phyloP scores from a whole-genome alignment of 2,329 filamentous ascomycete genomes.

The Acrodontium crateriforme region DNA sequence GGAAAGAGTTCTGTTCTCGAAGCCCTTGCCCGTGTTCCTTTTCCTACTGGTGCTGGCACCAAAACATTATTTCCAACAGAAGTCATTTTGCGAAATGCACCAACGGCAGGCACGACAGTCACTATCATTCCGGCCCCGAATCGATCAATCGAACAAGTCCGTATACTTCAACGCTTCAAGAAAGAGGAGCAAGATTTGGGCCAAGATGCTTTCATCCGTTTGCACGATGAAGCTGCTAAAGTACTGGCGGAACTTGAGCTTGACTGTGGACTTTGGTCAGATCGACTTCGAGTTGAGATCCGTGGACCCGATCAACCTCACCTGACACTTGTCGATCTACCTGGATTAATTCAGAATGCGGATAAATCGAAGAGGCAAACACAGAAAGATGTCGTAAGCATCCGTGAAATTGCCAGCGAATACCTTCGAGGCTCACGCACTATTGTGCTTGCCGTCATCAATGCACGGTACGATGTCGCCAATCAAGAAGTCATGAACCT shows the following conservation, averaged over 20 bases:
- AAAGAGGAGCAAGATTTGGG: background rate
- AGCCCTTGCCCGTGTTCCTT: constrained; percentile 45
- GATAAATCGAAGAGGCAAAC: too few species aligned
- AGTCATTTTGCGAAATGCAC: background rate
- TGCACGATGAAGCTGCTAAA: background rate
- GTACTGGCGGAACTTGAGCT: background rate
- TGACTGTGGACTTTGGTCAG: constrained; percentile 3
- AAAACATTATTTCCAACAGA: background rate
- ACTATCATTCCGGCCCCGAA: background rate
- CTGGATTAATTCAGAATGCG: constrained; percentile 14
- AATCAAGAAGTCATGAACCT: constrained; percentile 30
- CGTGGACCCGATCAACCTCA: constrained; percentile 7
- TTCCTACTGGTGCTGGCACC: constrained; percentile 23
- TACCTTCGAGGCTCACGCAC: constrained; percentile 26
- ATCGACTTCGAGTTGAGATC: constrained; percentile 11
- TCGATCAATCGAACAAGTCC: background rate
- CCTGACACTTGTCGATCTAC: constrained; percentile 15
- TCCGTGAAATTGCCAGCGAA: constrained; percentile 21
- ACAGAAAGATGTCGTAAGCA: constrained; percentile 22
- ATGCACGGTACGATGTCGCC: constrained; percentile 28
- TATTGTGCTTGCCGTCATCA: constrained; percentile 30
- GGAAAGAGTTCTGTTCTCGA: constrained; percentile 50
- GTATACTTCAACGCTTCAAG: background rate
- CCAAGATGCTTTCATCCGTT: background rate
- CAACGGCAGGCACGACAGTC: background rate